Evolutionary conservation across 2,329 filamentous ascomycete species (phyloP).

Genomic region (Trichophyton rubrum): DNA sequence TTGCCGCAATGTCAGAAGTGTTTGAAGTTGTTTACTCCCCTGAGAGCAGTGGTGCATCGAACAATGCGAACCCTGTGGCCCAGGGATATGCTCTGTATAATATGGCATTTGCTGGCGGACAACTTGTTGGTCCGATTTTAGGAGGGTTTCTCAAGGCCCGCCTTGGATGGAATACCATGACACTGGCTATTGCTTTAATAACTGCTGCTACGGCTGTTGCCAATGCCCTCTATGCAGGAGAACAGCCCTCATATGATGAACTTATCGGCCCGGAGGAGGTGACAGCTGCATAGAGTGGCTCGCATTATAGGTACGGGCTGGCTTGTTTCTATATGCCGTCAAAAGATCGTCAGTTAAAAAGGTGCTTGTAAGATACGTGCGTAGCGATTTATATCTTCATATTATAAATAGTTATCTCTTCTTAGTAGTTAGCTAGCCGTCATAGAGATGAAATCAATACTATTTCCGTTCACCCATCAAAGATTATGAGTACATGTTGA

Average conservation of each 20-base stretch:
- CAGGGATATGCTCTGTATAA: slow-evolving; percentile 54
- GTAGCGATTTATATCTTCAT: neutral
- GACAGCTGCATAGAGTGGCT: neutral
- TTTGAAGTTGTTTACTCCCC: neutral
- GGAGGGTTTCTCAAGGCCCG: slow-evolving; percentile 34
- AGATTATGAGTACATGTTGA: neutral
- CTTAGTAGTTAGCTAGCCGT: neutral
- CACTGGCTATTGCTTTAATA: neutral
- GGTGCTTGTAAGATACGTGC: neutral
- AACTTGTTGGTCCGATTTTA: slow-evolving; percentile 48
- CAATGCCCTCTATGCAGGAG: neutral
- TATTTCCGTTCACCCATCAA: neutral
- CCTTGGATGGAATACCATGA: slow-evolving; percentile 20
- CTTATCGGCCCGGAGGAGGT: neutral
- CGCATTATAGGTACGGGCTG: neutral
- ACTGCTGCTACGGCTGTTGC: neutral
- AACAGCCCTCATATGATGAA: neutral
- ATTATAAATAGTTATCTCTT: neutral
- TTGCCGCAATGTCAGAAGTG: neutral
- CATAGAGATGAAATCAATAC: neutral
- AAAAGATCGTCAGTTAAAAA: neutral
- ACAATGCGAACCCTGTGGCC: neutral
- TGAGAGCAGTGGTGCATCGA: neutral
- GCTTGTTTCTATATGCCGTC: neutral
- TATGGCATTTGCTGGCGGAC: slow-evolving; percentile 48